Base-by-base conservation (phyloP, 164 flowering plant genomes). In the Magnolia changhungtana region DNA sequence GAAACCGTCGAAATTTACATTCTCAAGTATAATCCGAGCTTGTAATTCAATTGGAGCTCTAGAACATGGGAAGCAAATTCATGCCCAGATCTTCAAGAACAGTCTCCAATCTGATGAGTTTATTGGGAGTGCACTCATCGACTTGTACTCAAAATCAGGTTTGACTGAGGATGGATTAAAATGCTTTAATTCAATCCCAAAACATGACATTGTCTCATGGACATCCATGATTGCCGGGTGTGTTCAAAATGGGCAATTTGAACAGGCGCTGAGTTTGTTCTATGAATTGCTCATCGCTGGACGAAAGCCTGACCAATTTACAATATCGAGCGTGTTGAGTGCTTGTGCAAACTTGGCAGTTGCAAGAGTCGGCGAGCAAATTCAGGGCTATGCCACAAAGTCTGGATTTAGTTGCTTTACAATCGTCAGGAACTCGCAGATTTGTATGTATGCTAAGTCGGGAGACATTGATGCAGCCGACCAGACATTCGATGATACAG, bases 371-470 rank as follows among this genome's bases (percentile, higher is more conserved):
- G 90, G 91, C 29, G 87, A 84, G 79, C 91, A 90, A 77, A 75
- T 90, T 55, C 93, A 88, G 31, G 86, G 83, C 0, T 84, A 85
- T 84, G 86, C 85, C 3, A 27, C 77, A 18, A 89, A 87, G 79
- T 45, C 78, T 71, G 90, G 92, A 72, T 65, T 84, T 10, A 76
- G 68, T 27, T 52, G 69, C 19, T 86, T 77, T 37, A 82, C 79
- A 4, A 55, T 76, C 23, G 79, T 88, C 72, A 74, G 77, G n/a
- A 90, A 88, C 78, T 82, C 89, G 29, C 87, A 75, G 78, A 85
- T 89, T 65, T 88, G 85, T 78, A 86, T 89, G 91, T 90, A 90
- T 83, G 85, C 89, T 51, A 88, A 87, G 68, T 85, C 85, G 2
- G 91, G 90, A 14, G 86, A 87, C 72, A 73, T 87, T 61, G 86